Percentiles rank a stretch among this genome's conserved stretches.
phyloP scores from a whole-genome alignment of 2,329 filamentous ascomycete species.

The Lasiodiplodia citricola region DNA sequence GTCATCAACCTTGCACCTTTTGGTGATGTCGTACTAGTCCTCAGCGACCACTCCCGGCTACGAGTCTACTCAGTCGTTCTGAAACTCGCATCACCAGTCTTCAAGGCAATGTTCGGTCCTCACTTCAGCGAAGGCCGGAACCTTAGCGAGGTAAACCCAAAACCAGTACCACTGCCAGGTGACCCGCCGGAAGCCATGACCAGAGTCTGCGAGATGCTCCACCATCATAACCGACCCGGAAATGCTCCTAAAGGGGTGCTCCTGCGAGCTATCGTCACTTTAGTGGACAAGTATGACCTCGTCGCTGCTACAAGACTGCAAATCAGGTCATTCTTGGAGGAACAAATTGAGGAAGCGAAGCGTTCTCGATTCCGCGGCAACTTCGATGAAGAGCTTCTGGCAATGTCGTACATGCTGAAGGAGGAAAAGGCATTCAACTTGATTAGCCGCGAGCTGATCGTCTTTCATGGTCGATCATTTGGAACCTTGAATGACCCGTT shows the following conservation, averaged over 20 bases:
- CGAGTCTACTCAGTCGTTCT: constrained; percentile 25
- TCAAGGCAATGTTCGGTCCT: constrained; percentile 29
- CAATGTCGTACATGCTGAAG: no score
- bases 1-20: neutral
- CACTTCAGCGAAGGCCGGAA: constrained; percentile 29
- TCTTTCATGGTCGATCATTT: no score
- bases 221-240: neutral
- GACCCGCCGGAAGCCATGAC: neutral
- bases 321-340: no score
- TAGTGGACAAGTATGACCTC: neutral
- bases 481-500: no score
- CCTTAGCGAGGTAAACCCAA: neutral
- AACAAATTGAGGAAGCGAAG: no score
- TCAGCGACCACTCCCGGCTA: constrained; percentile 22
- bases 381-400: no score
- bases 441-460: no score
- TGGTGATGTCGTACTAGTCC: constrained; percentile 28
- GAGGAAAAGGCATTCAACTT: no score
- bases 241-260: neutral
- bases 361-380: no score
- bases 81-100: constrained; percentile 26
- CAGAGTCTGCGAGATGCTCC: neutral
- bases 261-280: neutral
- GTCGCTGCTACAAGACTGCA: neutral
- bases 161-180: neutral